Conservation (phyloP, 2,329 filamentous ascomycete species). For the Parafenestella ontariensis region DNA sequence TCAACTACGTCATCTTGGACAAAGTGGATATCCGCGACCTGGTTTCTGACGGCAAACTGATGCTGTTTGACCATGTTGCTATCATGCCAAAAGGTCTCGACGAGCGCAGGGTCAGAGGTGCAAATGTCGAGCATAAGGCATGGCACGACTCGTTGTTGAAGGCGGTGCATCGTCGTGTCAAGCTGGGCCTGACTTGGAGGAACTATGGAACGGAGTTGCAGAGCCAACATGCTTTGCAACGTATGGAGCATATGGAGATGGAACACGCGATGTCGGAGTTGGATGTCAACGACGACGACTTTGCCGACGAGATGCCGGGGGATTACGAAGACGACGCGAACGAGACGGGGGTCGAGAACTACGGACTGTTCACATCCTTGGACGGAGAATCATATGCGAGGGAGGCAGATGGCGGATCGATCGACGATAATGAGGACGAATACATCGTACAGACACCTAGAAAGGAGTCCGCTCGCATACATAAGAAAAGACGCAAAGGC, state of each 20-base stretch:
- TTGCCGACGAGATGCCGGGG: background rate
- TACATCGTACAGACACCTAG: too few relatives aligned
- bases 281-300: background rate
- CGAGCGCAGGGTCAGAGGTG: conserved; percentile 3
- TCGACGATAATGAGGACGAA: background rate
- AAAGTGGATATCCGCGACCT: background rate
- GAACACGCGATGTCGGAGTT: background rate
- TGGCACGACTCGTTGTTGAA: conserved; percentile 22
- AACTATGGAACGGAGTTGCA: conserved; percentile 8
- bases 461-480: too few relatives aligned
- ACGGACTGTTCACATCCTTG: too few relatives aligned
- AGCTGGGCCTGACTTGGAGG: conserved; percentile 16
- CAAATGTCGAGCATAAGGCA: conserved; percentile 24
- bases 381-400: too few relatives aligned
- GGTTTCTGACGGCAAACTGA: background rate
- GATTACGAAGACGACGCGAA: background rate
- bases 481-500: too few relatives aligned
- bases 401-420: background rate
- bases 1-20: conserved; percentile 9
- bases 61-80: conserved; percentile 31
- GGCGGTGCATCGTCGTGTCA: conserved; percentile 47
- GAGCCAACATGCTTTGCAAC: background rate
- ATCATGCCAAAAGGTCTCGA: conserved; percentile 11
- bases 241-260: background rate
- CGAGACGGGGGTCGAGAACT: too few relatives aligned